Evolutionary conservation across 1,139 yeast genomes (phyloP).

Genomic region (Diutina mesorugosa): DNA sequence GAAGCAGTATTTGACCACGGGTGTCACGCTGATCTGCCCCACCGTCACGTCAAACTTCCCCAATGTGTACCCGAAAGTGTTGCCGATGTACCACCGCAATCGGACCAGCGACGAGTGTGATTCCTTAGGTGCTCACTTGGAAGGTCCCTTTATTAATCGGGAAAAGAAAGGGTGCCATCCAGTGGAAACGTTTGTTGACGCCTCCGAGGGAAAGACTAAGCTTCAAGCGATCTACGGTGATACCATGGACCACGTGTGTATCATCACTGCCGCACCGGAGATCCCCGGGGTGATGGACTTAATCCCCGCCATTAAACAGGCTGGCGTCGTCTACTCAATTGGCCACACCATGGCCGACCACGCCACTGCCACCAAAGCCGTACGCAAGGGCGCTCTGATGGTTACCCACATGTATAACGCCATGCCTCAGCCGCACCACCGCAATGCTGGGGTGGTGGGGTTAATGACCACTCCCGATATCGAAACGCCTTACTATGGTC

Average conservation of each 20-base stretch:
- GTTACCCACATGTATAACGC: conserved; percentile 55
- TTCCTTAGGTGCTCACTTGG: conserved; percentile 51
- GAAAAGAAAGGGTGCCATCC: conserved; percentile 56
- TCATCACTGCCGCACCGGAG: conserved; percentile 55
- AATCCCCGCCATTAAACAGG: conserved; percentile 25
- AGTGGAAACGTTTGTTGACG: conserved; percentile 38
- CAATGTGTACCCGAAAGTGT: conserved; percentile 36
- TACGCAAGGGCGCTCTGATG: conserved; percentile 43
- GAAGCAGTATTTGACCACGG: conserved; percentile 37
- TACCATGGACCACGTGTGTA: conserved; percentile 29
- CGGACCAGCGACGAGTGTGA: conserved; percentile 29
- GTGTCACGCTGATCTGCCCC: conserved; percentile 50
- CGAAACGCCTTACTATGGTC: conserved; percentile 38
- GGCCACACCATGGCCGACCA: conserved; percentile 47
- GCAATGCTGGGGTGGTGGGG: conserved; percentile 50
- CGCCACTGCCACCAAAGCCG: conserved; percentile 35
- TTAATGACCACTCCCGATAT: conserved; percentile 29
- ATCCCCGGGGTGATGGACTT: conserved; percentile 39
- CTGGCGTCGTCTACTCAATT: conserved; percentile 32
- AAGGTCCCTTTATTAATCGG: conserved; percentile 48
- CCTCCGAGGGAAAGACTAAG: conserved; percentile 18
- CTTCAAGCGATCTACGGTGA: conserved; percentile 32
- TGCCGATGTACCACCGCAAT: conserved; percentile 31
- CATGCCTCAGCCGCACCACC: conserved; percentile 56
- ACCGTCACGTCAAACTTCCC: conserved; percentile 47